Conservation (phyloP, 2,329 filamentous ascomycete species). For the Calonectria fujianensis region DNA sequence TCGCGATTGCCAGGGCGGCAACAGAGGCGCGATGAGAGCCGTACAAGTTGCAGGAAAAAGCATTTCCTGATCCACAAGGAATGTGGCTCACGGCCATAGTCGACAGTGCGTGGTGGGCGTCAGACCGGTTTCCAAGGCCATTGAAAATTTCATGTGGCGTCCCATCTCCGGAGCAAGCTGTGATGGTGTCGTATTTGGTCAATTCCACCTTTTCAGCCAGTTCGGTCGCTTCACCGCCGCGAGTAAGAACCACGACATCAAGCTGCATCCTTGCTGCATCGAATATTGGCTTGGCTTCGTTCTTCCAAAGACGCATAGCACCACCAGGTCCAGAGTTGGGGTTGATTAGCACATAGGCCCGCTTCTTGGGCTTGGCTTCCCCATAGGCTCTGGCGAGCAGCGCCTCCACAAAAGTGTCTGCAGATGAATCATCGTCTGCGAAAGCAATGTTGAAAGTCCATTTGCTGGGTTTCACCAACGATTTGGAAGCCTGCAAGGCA, state of each 20-base stretch:
- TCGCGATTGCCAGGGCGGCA: conserved; percentile 89
- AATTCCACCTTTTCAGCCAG: conserved; percentile 86
- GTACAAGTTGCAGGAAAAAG: conserved; percentile 91
- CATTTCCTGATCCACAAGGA: conserved; percentile 95
- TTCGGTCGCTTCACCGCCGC: conserved; percentile 85
- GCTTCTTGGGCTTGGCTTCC: conserved; percentile 79
- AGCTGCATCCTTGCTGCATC: conserved; percentile 86
- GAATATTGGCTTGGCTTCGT: conserved; percentile 87
- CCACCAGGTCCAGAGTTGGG: conserved; percentile 90
- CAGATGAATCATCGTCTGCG: conserved; percentile 59
- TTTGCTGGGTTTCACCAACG: conserved; percentile 75
- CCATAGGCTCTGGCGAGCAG: conserved; percentile 84
- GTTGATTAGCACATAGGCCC: conserved; percentile 92
- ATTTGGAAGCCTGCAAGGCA: conserved; percentile 76
- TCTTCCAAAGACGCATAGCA: conserved; percentile 83
- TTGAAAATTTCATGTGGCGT: conserved; percentile 96
- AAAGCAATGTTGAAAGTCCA: conserved; percentile 71
- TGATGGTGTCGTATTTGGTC: conserved; percentile 87
- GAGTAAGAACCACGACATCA: conserved; percentile 82
- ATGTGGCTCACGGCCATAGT: conserved; percentile 90
- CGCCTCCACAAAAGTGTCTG: conserved; percentile 77
- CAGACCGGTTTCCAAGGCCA: conserved; percentile 84
- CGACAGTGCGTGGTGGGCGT: conserved; percentile 83
- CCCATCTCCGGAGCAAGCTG: conserved; percentile 94
- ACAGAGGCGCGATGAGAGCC: conserved; percentile 85